Evolutionary conservation across 2,329 filamentous ascomycete species (phyloP).

Genomic region (Venturia carpophila): DNA sequence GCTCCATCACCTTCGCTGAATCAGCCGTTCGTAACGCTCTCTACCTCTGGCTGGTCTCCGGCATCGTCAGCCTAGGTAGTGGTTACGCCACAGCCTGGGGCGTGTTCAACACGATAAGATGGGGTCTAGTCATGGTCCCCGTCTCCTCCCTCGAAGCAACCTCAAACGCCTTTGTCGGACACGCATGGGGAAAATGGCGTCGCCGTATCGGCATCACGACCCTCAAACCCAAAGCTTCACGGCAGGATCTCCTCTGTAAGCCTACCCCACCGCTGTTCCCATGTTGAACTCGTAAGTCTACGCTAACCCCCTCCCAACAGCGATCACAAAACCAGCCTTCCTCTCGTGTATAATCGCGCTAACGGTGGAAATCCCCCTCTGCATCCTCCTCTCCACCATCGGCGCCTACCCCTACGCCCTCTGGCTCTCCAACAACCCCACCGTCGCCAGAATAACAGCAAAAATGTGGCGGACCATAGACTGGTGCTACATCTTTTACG

Average conservation of each 20-base stretch:
- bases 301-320: slow-evolving; percentile 11
- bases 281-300: neutral
- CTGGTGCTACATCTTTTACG: slow-evolving; percentile 65
- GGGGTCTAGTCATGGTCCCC: slow-evolving; percentile 68
- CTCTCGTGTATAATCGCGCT: slow-evolving; percentile 48
- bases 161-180: slow-evolving; percentile 56
- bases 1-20: slow-evolving; percentile 53
- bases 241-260: neutral
- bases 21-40: slow-evolving; percentile 60
- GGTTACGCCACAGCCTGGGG: slow-evolving; percentile 67
- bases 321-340: slow-evolving; percentile 47
- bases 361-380: slow-evolving; percentile 53
- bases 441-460: slow-evolving; percentile 53
- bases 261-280: neutral
- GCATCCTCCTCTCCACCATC: slow-evolving; percentile 52
- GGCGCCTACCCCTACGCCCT: slow-evolving; percentile 54
- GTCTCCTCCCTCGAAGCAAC: slow-evolving; percentile 60
- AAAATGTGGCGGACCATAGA: slow-evolving; percentile 59
- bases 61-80: slow-evolving; percentile 54
- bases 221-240: slow-evolving; percentile 15
- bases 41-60: slow-evolving; percentile 62
- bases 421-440: slow-evolving; percentile 51
- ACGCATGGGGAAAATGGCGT: slow-evolving; percentile 53
- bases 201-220: slow-evolving; percentile 26
- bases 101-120: slow-evolving; percentile 65